phyloP scores from a whole-genome alignment of 2,329 filamentous ascomycete genomes.

The Magnaporthiopsis incrustans region DNA sequence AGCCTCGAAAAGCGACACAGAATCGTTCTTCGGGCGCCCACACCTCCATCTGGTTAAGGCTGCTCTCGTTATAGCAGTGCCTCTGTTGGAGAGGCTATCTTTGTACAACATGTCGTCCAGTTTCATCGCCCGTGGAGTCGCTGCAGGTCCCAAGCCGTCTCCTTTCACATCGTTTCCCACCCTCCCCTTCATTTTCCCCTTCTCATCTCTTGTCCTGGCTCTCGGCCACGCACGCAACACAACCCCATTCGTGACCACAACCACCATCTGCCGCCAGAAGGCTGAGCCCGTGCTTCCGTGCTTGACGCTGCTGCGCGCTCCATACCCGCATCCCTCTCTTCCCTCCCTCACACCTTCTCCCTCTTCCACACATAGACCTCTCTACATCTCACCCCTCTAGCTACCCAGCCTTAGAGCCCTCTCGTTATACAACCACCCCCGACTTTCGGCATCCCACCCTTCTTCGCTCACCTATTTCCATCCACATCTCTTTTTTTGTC shows the following conservation, averaged over 20 bases:
- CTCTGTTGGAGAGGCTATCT: constrained; percentile 3
- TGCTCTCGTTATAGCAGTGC: not conserved
- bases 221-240: constrained; percentile 1
- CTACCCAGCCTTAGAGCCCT: constrained; percentile 1
- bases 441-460: constrained; percentile 3
- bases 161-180: not conserved
- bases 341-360: not conserved
- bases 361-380: not conserved
- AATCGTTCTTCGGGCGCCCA: not conserved
- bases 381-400: not conserved
- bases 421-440: constrained; percentile 9
- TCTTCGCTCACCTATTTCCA: constrained; percentile 1
- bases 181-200: constrained; percentile 1
- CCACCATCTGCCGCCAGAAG: constrained; percentile 4
- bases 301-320: constrained; percentile 3
- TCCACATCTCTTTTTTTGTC: constrained; percentile 21
- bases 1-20: not conserved
- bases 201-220: not conserved
- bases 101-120: constrained; percentile 4
- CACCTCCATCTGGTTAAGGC: not conserved
- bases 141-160: constrained; percentile 3
- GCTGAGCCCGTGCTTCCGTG: constrained; percentile 3
- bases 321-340: not conserved
- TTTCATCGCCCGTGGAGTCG: constrained; percentile 4
- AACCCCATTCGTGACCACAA: constrained; percentile 2